phyloP scores from a whole-genome alignment of 2,329 filamentous ascomycete genomes.

The Chrysoporthe austroafricana region DNA sequence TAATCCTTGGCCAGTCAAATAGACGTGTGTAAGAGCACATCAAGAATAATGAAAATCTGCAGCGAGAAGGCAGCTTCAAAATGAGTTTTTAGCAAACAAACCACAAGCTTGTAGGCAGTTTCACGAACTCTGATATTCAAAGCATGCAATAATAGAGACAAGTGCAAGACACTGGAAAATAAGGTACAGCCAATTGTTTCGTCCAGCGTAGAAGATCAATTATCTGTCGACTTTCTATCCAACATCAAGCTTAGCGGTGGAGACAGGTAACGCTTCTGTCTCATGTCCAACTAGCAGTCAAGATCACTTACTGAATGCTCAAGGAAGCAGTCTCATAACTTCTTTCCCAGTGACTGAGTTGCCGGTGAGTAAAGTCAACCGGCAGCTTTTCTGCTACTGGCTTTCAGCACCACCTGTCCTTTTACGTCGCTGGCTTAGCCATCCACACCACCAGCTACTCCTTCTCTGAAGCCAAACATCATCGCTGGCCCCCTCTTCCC shows the following conservation, averaged over 20 bases:
- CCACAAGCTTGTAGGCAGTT: neutral
- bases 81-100: neutral
- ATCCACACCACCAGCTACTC: neutral
- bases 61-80: neutral
- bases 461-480: neutral
- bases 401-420: neutral
- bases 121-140: neutral
- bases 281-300: neutral
- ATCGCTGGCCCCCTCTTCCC: neutral
- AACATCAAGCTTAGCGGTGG: neutral
- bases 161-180: neutral
- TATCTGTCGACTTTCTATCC: too few relatives aligned
- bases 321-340: neutral
- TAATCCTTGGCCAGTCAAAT: neutral
- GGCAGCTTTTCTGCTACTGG: neutral
- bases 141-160: neutral
- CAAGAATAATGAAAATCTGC: neutral
- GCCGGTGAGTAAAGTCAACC: neutral
- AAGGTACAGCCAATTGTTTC: neutral
- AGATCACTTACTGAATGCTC: neutral
- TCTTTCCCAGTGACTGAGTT: neutral
- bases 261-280: neutral
- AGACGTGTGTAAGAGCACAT: neutral
- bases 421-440: neutral
- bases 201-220: neutral